Conservation (phyloP, 2,329 filamentous ascomycete species). For the Talaromyces atroroseus region DNA sequence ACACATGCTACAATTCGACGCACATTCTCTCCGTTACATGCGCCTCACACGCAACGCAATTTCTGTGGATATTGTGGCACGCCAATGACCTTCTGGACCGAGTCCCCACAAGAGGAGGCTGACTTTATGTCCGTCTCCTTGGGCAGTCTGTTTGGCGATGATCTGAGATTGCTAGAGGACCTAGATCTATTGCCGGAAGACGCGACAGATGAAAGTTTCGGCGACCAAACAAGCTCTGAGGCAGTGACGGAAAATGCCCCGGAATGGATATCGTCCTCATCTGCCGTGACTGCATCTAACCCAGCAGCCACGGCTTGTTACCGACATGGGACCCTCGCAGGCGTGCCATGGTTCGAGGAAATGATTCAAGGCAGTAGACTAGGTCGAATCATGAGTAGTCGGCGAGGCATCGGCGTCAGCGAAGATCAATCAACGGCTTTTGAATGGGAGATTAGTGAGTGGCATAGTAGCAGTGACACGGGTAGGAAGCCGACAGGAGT, state of each 20-base stretch:
- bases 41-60: slow-evolving; percentile 60
- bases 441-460: slow-evolving; percentile 83
- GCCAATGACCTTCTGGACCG: slow-evolving; percentile 76
- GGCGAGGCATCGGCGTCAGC: slow-evolving; percentile 54
- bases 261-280: slow-evolving; percentile 9
- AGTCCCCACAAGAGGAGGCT: slow-evolving; percentile 63
- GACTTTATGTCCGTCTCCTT: slow-evolving; percentile 76
- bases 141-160: slow-evolving; percentile 67
- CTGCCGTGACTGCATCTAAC: slow-evolving; percentile 10
- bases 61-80: slow-evolving; percentile 94
- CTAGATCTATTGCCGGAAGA: slow-evolving; percentile 63
- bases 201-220: slow-evolving; percentile 27
- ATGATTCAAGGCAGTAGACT: slow-evolving; percentile 71
- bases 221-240: not conserved
- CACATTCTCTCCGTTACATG: slow-evolving; percentile 57
- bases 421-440: slow-evolving; percentile 61
- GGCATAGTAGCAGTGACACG: slow-evolving; percentile 42
- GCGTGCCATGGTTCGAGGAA: slow-evolving; percentile 79
- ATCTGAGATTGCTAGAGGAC: slow-evolving; percentile 67
- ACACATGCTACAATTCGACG: slow-evolving; percentile 61
- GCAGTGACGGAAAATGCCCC: not conserved
- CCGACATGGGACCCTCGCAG: slow-evolving; percentile 39
- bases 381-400: slow-evolving; percentile 58
- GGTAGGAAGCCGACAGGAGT: slow-evolving; percentile 3
- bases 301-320: slow-evolving; percentile 26